Evolutionary conservation across 208 protist species (phyloP).

Genomic region (Acanthamoeba quina): DNA sequence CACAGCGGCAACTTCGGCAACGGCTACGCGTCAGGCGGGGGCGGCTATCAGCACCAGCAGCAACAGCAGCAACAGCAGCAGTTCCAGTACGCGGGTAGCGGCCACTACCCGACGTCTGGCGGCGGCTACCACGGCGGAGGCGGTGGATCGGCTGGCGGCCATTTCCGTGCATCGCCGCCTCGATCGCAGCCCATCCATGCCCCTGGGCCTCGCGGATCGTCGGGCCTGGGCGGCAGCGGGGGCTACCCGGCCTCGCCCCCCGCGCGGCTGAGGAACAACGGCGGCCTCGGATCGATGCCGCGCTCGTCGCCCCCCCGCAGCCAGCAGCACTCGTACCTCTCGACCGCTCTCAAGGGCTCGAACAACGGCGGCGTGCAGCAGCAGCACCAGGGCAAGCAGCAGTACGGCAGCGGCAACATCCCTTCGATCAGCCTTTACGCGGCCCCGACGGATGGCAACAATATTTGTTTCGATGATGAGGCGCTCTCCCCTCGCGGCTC

Average conservation of each 20-base stretch:
- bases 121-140: neutral
- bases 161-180: neutral
- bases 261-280: slow-evolving; percentile 30
- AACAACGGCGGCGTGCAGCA: neutral
- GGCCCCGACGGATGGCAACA: slow-evolving; percentile 51
- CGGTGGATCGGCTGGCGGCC: neutral
- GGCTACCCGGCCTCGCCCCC: slow-evolving; percentile 55
- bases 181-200: slow-evolving; percentile 58
- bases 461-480: slow-evolving; percentile 72
- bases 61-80: neutral
- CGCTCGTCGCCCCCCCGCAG: slow-evolving; percentile 48
- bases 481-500: neutral
- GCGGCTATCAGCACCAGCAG: neutral
- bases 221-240: slow-evolving; percentile 35
- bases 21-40: neutral
- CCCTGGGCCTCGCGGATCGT: slow-evolving; percentile 9
- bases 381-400: slow-evolving; percentile 42
- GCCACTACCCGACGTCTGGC: neutral
- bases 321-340: slow-evolving; percentile 52
- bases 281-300: slow-evolving; percentile 61
- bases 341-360: neutral
- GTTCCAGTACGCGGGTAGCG: slow-evolving; percentile 29
- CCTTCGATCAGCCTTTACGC: neutral
- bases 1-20: slow-evolving; percentile 9
- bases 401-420: neutral